Base-by-base conservation (phyloP, 208 protist species). In the Acanthamoeba pearcei region DNA sequence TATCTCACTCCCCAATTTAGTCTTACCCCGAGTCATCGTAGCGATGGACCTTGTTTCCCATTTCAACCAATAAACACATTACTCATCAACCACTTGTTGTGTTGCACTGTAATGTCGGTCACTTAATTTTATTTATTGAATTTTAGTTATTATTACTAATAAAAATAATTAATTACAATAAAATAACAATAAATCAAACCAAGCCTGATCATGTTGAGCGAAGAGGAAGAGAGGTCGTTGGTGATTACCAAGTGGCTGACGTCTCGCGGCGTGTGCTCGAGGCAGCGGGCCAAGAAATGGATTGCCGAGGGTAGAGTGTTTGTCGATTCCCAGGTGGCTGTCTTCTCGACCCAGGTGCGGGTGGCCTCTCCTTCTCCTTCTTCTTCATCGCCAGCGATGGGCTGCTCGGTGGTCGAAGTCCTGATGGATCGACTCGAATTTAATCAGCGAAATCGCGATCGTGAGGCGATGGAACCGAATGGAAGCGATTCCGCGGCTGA, bases 281-380 rank as follows among this genome's bases (percentile, higher is more conserved):
- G 74, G 74, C 74, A 83, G 74, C 42, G 32, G 17, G 74, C 74
- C 35, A 83, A 83, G 74, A 83, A 29, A 83, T 83, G 74, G 74
- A 83, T 83, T 12, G 74, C 74, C 19, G n/a, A 83, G 74, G 74
- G 74, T 0, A 35, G 74, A 15, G 74, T 83, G 17, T 27, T 4
- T 6, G 74, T 83, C 38, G 74, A 83, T 53, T 83, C 74, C 9
- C 42, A 55, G 42, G 42, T 53, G 42, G 74, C 74, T 38, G 42
- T 10, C 38, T 83, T 83, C 74, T 46, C 74, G n/a, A 83, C 74
- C 74, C 74, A 53, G 42, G 74, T 83, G 29, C 74, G 74, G 3
- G 46, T 74, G 1, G 9, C 74, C 74, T 27, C 74, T 53, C 35
- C 35, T 38, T 38, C 35, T 38, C 35, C n/a, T n/a, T 27, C 38